Evolutionary conservation across 768 basidiomycete species (phyloP).

Genomic region (Rhodotorula graminis): DNA sequence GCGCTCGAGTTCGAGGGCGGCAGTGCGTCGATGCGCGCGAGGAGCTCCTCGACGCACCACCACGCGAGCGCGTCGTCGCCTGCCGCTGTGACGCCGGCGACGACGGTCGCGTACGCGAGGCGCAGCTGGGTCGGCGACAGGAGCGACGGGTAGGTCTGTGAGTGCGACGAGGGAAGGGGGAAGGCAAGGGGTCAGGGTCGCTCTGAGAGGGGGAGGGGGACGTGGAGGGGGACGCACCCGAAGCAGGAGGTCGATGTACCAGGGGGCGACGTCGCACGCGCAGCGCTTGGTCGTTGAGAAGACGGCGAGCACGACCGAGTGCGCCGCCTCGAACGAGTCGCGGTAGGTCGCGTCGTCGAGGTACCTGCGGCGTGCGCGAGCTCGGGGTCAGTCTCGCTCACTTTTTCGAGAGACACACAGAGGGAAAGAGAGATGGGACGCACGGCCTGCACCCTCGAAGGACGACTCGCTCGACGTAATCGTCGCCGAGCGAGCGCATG

Average conservation of each 20-base stretch:
- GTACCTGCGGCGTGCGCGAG: conserved; percentile 52
- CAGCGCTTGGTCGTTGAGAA: conserved; percentile 57
- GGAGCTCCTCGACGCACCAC: conserved; percentile 61
- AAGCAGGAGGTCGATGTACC: conserved; percentile 66
- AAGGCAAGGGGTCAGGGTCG: conserved; percentile 48
- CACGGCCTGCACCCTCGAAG: conserved; percentile 65
- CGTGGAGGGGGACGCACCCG: conserved; percentile 61
- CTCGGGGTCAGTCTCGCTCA: background rate
- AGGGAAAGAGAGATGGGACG: conserved; percentile 40
- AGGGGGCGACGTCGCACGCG: conserved; percentile 63
- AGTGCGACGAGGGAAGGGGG: conserved; percentile 51
- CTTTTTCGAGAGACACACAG: background rate
- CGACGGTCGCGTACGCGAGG: conserved; percentile 68
- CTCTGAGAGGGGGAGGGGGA: background rate
- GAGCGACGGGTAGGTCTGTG: conserved; percentile 51
- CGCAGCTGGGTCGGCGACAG: conserved; percentile 64
- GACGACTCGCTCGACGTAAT: conserved; percentile 56
- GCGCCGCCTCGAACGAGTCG: conserved; percentile 79
- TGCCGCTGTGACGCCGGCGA: conserved; percentile 56
- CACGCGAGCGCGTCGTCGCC: conserved; percentile 56
- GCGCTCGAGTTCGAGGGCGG: background rate
- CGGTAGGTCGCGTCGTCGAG: conserved; percentile 58
- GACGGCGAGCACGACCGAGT: conserved; percentile 73
- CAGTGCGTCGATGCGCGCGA: conserved; percentile 50
- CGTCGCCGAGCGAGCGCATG: conserved; percentile 57